Evolutionary conservation across 148 eudicot species (phyloP), one percentile per base, ranked within the genome.

Genomic region (Bassia scoparia): DNA sequence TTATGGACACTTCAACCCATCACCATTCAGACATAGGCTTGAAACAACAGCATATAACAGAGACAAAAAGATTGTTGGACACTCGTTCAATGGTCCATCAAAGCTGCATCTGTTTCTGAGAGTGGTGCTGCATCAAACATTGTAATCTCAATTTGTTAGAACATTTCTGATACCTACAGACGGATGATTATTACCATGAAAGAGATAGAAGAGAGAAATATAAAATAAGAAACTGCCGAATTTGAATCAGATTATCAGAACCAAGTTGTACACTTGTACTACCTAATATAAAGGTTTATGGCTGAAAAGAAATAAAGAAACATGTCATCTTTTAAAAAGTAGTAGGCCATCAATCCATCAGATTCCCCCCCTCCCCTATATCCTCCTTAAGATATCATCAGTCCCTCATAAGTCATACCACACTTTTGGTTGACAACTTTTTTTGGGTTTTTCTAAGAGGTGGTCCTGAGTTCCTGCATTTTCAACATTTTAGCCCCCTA

Each of bases 71-170:
- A 14, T 41, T 5, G 46, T 9, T 8, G 2, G 56, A 26, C 38
- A 74, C 59, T 33, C 34, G 27, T 49, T 88, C 77, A 90, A 74
- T 83, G 90, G 35, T 92, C 96, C 91, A 95, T 95, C 76, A 95
- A 81, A 72, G 98, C 97, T 64, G 93, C 83, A 79, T 95, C 98
- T 52, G 86, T 89, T 58, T 95, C 98, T 7, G 98, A 91, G 62
- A 95, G 84, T 35, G 98, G 98, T 37, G 98, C 98, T 95, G 96
- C 84, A 64, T 54, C 18, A 88, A 79, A 59, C 53, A 82, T 18
- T 18, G 24, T 27, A 41, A 66, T 29, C 67, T 61, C 66, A 55
- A 16, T 11, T 66, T 60, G 67, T 78, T 67, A 78, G 76, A 62
- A 72, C 11, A 55, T 35, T 69, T 70, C 56, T 58, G 48, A 29